phyloP scores from a whole-genome alignment of 2,329 filamentous ascomycete genomes.

The Colletotrichum sp. region DNA sequence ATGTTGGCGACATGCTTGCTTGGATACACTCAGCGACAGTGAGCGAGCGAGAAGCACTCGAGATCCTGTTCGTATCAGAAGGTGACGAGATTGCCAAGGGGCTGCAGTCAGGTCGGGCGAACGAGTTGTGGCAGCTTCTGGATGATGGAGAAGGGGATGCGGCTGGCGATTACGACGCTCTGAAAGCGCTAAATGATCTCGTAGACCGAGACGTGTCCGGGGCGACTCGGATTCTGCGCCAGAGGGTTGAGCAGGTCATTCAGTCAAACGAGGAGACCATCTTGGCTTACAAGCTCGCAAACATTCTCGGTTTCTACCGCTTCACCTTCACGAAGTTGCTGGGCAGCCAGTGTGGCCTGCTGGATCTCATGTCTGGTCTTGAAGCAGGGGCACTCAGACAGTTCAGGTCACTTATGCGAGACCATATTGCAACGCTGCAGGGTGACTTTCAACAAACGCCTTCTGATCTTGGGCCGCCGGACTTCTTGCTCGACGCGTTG shows the following conservation, averaged over 20 bases:
- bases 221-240: slow-evolving; percentile 82
- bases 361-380: slow-evolving; percentile 71
- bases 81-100: slow-evolving; percentile 86
- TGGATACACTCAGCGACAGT: slow-evolving; percentile 96
- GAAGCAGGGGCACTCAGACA: slow-evolving; percentile 81
- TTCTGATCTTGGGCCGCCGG: slow-evolving; percentile 76
- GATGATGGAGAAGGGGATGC: slow-evolving; percentile 61
- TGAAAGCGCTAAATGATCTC: slow-evolving; percentile 81
- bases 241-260: slow-evolving; percentile 89
- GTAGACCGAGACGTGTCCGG: slow-evolving; percentile 86
- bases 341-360: slow-evolving; percentile 69
- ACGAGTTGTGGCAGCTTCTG: slow-evolving; percentile 80
- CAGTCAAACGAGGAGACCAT: slow-evolving; percentile 92
- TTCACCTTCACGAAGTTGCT: slow-evolving; percentile 84
- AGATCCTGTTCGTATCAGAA: slow-evolving; percentile 89
- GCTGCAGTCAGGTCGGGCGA: slow-evolving; percentile 79
- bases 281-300: slow-evolving; percentile 86
- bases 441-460: slow-evolving; percentile 73
- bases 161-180: slow-evolving; percentile 72
- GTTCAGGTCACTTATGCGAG: slow-evolving; percentile 81
- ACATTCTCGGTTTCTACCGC: slow-evolving; percentile 87
- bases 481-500: slow-evolving; percentile 81
- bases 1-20: slow-evolving; percentile 95
- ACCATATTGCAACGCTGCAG: slow-evolving; percentile 78
- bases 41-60: slow-evolving; percentile 89